phyloP scores from a whole-genome alignment of 2,329 filamentous ascomycete species.

The Leptodontidium sp. region DNA sequence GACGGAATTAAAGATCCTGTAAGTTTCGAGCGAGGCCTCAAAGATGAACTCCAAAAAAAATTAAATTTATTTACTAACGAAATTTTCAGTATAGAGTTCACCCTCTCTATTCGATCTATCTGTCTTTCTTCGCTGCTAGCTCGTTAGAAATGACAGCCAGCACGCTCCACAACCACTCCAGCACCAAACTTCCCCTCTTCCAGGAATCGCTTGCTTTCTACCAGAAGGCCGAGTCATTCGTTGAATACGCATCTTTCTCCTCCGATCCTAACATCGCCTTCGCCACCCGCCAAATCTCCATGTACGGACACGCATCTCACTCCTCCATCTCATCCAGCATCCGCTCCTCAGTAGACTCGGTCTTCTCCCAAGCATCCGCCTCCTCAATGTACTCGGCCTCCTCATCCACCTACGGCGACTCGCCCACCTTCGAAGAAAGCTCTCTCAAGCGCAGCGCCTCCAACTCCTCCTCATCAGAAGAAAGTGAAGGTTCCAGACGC shows the following conservation, averaged over 20 bases:
- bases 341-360: slow-evolving; percentile 43
- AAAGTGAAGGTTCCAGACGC: slow-evolving; percentile 11
- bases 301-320: slow-evolving; percentile 20
- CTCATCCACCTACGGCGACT: slow-evolving; percentile 32
- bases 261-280: slow-evolving; percentile 29
- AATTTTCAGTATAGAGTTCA: slow-evolving; percentile 37
- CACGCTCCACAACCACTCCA: slow-evolving; percentile 38
- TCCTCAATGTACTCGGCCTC: slow-evolving; percentile 32
- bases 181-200: slow-evolving; percentile 43
- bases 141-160: slow-evolving; percentile 43
- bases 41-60: background rate
- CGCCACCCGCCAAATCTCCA: slow-evolving; percentile 9
- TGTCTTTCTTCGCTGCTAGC: slow-evolving; percentile 45
- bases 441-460: slow-evolving; percentile 23
- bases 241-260: slow-evolving; percentile 38
- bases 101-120: slow-evolving; percentile 44
- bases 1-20: slow-evolving; percentile 43
- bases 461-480: slow-evolving; percentile 17
- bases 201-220: slow-evolving; percentile 42
- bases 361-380: slow-evolving; percentile 40
- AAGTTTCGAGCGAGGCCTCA: slow-evolving; percentile 26
- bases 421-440: slow-evolving; percentile 23
- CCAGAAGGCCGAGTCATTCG: slow-evolving; percentile 38
- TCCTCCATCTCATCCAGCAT: slow-evolving; percentile 37
- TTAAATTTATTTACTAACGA: slow-evolving; percentile 15